phyloP scores from a whole-genome alignment of 805 yeast species.

The Nakazawaea peltata region DNA sequence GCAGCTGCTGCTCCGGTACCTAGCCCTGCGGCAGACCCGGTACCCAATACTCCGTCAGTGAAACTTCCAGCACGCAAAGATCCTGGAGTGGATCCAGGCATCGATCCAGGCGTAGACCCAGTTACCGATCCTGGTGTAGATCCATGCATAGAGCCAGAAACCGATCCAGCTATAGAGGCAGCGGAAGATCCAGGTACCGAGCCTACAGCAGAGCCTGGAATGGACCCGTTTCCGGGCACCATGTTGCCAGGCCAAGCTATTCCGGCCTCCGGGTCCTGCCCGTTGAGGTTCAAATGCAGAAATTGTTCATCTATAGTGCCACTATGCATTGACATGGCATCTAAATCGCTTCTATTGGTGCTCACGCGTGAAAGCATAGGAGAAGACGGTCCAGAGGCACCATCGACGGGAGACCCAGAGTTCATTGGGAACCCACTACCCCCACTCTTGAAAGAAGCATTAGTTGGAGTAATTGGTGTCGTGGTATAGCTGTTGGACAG shows the following conservation, averaged over 20 bases:
- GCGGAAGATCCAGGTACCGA: neutral
- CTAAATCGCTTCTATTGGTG: constrained; percentile 2
- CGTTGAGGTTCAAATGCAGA: no score
- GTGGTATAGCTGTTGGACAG: neutral
- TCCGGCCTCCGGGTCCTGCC: no score
- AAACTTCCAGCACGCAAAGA: no score
- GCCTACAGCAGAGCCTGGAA: no score
- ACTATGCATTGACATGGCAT: no score
- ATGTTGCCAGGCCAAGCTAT: no score
- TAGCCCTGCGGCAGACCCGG: no score
- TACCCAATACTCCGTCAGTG: no score
- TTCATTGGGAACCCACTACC: no score
- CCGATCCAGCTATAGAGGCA: neutral
- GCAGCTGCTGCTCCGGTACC: neutral
- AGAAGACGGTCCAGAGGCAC: neutral
- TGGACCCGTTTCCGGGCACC: no score
- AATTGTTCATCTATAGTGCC: neutral
- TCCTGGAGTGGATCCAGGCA: neutral
- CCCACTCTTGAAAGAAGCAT: constrained; percentile 8
- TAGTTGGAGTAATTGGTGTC: constrained; percentile 9
- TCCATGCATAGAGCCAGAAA: neutral
- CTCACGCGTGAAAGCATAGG: constrained; percentile 5
- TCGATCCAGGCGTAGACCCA: neutral
- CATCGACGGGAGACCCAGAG: constrained; percentile 5
- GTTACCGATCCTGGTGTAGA: neutral